Evolutionary conservation across 2,329 filamentous ascomycete species (phyloP), one percentile per base, ranked within the genome.

Genomic region (Phialocephala subalpina): DNA sequence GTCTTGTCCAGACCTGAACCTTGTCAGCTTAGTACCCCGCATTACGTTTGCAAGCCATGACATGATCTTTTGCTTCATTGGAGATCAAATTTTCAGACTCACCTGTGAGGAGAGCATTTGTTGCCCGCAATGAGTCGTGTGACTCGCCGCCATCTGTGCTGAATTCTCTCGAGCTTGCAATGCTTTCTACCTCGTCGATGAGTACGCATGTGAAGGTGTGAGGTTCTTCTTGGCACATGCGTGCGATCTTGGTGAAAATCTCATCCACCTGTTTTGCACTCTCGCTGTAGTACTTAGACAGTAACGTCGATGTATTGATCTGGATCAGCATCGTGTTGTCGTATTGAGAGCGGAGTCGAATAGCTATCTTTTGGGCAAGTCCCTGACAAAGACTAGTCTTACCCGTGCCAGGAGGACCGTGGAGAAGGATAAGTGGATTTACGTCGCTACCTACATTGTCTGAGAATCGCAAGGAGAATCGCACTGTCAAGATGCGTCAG

Each of bases 301-400:
- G 72, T 22, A 85, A 73, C 2, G 77, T 75, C 25, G 80, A 78
- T 1, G 81, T 79, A 52, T 83, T 81, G 66, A 85, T 74, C 61
- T 84, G 78, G 55, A 84, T 70, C 3, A 85, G 73, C 25, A 73
- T 77, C 0, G 77, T 76, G 0, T 73, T 59, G 1, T 75, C 73
- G 65, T 80, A 84, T 2, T 62, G 63, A 2, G 74, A 68, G 0
- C 76, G 76, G 0, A 84, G 75, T 0, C 83, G 77, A 40, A 85
- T 83, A 20, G 80, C 78, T 1, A 84, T 75, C 70, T 83, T 84
- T 64, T 85, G 82, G 14, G 96, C 96, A 29, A 99, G 94, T 16
- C 94, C 95, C 85, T 97, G 98, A 79, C 97, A 94, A 74, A 97
- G 82, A 90, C 97, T 95, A 12, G 93, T 97, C 81, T 97, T 97